Percentiles rank a stretch among this genome's conserved stretches.
These are phyloP conservation scores for Kodamaea restingae DNA, from an alignment of 805 yeast genomes.

Conservation along the genomic window DNA sequence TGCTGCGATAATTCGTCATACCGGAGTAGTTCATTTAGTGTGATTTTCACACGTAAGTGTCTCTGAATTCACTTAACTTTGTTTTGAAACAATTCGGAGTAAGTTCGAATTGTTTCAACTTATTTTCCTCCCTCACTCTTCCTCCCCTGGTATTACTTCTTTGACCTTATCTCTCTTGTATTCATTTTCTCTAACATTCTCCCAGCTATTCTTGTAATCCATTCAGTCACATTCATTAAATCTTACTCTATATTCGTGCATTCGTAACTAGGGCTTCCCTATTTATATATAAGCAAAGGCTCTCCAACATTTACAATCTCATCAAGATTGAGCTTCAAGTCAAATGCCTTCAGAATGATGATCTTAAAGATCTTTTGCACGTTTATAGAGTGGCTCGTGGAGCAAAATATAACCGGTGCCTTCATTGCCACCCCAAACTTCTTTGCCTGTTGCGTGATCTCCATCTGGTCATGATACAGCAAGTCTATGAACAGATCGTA, in stretches of 20 bases:
- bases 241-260: not conserved
- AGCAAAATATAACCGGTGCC: conserved; percentile 79
- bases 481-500: conserved; percentile 82
- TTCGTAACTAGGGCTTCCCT: not conserved
- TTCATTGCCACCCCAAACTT: conserved; percentile 87
- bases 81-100: no score
- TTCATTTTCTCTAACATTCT: no score
- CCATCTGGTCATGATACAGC: conserved; percentile 75
- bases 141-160: no score
- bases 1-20: no score
- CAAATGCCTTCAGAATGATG: conserved; percentile 86
- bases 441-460: conserved; percentile 76
- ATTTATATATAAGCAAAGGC: conserved; percentile 71
- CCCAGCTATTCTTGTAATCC: no score
- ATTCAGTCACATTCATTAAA: not conserved
- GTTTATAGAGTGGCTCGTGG: conserved; percentile 88
- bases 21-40: no score
- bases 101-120: no score
- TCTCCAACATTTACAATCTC: conserved; percentile 87
- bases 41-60: no score
- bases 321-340: conserved; percentile 73
- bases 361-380: conserved; percentile 92
- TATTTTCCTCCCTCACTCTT: no score
- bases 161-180: no score
- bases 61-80: no score